These are phyloP conservation scores for Metarhizium guizhouense DNA, from an alignment of 2,329 filamentous ascomycete species.

Conservation along the genomic window DNA sequence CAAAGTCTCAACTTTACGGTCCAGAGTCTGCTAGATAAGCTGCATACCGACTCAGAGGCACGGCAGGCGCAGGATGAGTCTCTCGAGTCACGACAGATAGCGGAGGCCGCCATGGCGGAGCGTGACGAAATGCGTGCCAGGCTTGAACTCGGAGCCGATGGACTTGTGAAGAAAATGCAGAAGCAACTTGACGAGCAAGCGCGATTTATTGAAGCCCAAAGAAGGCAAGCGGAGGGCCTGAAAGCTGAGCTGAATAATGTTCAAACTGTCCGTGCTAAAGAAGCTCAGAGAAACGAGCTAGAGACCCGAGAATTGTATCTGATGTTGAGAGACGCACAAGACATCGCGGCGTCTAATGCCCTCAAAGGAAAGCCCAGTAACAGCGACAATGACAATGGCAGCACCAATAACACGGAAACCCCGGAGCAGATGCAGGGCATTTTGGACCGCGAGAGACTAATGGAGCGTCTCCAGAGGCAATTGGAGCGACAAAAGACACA, in stretches of 20 bases:
- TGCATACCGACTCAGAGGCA: constrained; percentile 94
- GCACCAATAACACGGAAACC: constrained; percentile 52
- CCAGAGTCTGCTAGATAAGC: constrained; percentile 85
- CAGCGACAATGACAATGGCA: constrained; percentile 10
- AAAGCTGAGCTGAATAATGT: constrained; percentile 85
- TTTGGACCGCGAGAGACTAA: constrained; percentile 81
- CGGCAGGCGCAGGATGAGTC: constrained; percentile 87
- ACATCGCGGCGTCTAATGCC: constrained; percentile 84
- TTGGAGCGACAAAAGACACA: constrained; percentile 96
- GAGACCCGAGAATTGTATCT: constrained; percentile 95
- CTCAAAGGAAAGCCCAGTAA: constrained; percentile 34
- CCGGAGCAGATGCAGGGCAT: constrained; percentile 81
- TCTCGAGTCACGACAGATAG: constrained; percentile 81
- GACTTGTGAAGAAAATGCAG: constrained; percentile 84
- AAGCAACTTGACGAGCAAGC: constrained; percentile 90
- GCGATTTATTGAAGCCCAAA: constrained; percentile 81
- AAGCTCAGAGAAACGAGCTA: constrained; percentile 88
- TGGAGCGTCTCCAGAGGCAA: constrained; percentile 91
- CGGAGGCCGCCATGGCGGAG: constrained; percentile 92
- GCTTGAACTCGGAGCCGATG: constrained; percentile 85
- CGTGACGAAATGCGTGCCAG: constrained; percentile 88
- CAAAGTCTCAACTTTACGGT: constrained; percentile 97
- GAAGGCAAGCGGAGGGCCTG: constrained; percentile 74
- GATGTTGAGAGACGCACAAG: constrained; percentile 95
- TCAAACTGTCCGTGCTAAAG: constrained; percentile 77